Evolutionary conservation across 495 filamentous ascomycete genomes (phyloP), one percentile per base, ranked within the genome.

Genomic region (Podospora conica): DNA sequence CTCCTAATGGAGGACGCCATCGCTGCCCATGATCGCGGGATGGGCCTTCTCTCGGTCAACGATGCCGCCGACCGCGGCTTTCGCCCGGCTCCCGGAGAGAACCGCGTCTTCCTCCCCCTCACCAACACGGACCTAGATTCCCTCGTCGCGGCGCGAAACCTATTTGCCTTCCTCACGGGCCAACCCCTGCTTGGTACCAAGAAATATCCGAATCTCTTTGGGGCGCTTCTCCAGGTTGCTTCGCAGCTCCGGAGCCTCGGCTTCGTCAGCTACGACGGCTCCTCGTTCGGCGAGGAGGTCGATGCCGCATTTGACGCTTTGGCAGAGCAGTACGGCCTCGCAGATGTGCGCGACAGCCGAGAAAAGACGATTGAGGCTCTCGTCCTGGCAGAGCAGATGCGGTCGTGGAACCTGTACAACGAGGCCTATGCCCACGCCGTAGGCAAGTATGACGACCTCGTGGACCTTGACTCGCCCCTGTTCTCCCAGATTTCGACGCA

Each of bases 361-460:
- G 93, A 96, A 72, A 95, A 96, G 79, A 96, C 92, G 3, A 84
- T 97, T 54, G 93, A 98, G 75, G 91, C 88, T 1, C 83, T 98
- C 54, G 83, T 98, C 23, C 78, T 98, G 53, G 93, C 90, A 31
- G 95, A 98, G 78, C 82, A 85, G 12, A 90, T 98, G 85, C 86
- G 87, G 40, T 96, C 86, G 58, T 88, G 86, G 74, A 82, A 85
- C 18, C 84, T 98, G 11, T 98, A 95, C 71, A 89, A 91, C 65
- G 93, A 97, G 72, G 93, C 89, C 7, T 98, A 96, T 70, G 83
- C 93, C 9, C 95, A 98, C 75, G 91, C 88, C n/a, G 92, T 91
- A 15, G 95, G 95, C 25, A 95, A 95, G 74, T 90, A 93, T 70
- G 87, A 91, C 9, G 86, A 87, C 53, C 78, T 98, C 53, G 81